Base-by-base conservation (phyloP, 345 rosid genomes). In the Diplotaxis tenuifolia region DNA sequence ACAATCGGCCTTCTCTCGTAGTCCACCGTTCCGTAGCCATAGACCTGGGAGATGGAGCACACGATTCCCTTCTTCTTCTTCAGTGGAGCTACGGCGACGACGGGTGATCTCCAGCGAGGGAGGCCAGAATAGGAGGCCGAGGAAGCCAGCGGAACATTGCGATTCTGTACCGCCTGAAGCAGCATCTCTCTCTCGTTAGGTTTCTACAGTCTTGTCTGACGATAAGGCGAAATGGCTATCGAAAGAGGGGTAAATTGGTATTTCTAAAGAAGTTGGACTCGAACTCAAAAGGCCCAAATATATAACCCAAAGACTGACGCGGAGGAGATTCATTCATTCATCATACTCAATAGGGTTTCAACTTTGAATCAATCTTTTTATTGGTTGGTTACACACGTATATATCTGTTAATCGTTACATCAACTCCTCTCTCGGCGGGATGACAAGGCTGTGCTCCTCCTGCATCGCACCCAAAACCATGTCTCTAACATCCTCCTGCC, bases 1-100 rank as follows among this genome's bases (percentile, higher is more conserved):
- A 85, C 65, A 71, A 82, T 80, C 69, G 96, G 93, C 70, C 93
- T 80, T 77, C 87, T 81, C 82, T 91, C 96, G 53, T 73, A 85
- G 75, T 89, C 96, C 59, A 88, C 75, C 11, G 92, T 87, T 45
- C 94, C 93, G 75, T 91, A 87, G 80, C 77, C 86, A 81, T 87
- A 88, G 42, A 87, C 59, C 82, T 87, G 83, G 0, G 96, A 89
- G 29, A 87, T 70, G 19, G 89, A 87, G 78, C 97, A 93, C 4
- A 76, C 76, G 40, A 72, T 72, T 60, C 14, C 52, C 52, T 62
- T 25, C 68, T 52, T 71, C 73, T 20, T 52, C 73, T 38, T 60
- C 57, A 64, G 22, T 6, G 45, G 59, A 60, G 73, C 16, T 15
- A 77, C 18, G 59, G 73, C 68, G 49, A 68, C 70, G 45, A 61